Conservation (phyloP, 352 stramenopile species). For the Phytophthora tubulina region DNA sequence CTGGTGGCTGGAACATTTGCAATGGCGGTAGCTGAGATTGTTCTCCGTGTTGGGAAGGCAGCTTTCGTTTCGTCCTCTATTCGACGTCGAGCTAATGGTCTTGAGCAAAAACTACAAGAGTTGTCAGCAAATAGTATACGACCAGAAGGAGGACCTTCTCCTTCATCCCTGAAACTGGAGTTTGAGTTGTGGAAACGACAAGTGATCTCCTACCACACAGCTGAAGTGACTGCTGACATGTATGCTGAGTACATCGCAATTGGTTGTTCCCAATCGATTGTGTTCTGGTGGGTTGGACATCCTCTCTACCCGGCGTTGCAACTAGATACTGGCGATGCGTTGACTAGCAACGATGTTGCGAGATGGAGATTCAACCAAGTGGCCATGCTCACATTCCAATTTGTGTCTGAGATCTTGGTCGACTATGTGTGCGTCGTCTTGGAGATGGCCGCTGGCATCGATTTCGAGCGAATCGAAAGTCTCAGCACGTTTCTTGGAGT, state of each 20-base stretch:
- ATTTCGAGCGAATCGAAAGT: conserved; percentile 36
- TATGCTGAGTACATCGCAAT: conserved; percentile 66
- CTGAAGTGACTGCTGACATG: conserved; percentile 57
- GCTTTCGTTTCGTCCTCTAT: conserved; percentile 29
- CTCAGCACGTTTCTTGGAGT: conserved; percentile 38
- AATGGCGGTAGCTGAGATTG: conserved; percentile 42
- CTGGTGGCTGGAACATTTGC: conserved; percentile 28
- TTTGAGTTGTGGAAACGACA: conserved; percentile 44
- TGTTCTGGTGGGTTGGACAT: conserved; percentile 52
- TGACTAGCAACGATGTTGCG: background rate
- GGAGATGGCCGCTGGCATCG: conserved; percentile 42
- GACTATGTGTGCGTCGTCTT: conserved; percentile 42
- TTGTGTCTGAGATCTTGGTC: conserved; percentile 37
- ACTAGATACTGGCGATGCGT: background rate
- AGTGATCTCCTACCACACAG: conserved; percentile 42
- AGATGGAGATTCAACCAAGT: conserved; percentile 32
- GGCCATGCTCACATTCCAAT: conserved; percentile 31
- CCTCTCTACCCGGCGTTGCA: conserved; percentile 41
- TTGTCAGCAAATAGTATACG: background rate
- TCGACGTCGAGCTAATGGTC: conserved; percentile 2
- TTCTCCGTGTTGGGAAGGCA: conserved; percentile 38
- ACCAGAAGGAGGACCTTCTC: background rate
- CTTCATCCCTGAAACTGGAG: conserved; percentile 8
- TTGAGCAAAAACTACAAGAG: conserved; percentile 13
- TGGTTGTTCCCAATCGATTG: conserved; percentile 50